phyloP scores from a whole-genome alignment of 768 basidiomycete species.

The Filobasidium wieringae region DNA sequence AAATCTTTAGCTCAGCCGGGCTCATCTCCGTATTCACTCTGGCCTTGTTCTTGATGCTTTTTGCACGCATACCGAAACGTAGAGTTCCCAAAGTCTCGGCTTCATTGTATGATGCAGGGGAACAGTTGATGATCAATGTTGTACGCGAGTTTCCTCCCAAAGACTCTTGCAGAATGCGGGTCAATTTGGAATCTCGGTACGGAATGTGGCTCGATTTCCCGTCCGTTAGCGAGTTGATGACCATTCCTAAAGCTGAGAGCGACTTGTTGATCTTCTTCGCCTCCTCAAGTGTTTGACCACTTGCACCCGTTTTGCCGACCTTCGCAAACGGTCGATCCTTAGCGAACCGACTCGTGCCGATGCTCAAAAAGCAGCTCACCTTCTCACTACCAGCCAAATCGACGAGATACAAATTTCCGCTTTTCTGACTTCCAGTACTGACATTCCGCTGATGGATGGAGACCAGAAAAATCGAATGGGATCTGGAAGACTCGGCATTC shows the following conservation, averaged over 20 bases:
- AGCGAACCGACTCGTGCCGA: constrained; percentile 5
- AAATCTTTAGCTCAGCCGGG: constrained; percentile 84
- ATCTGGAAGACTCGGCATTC: constrained; percentile 98
- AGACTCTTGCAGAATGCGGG: constrained; percentile 79
- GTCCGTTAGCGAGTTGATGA: constrained; percentile 96
- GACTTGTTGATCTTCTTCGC: constrained; percentile 99
- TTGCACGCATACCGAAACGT: constrained; percentile 99
- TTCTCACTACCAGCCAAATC: constrained; percentile 98
- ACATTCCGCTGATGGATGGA: constrained; percentile 94
- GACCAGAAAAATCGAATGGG: constrained; percentile 97
- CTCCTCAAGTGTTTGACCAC: constrained; percentile 95
- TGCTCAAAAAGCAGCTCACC: constrained; percentile 41
- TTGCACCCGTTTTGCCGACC: constrained; percentile 94
- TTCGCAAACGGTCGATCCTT: constrained; percentile 1
- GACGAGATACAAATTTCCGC: constrained; percentile 90
- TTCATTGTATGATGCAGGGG: constrained; percentile 94
- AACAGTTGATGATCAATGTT: constrained; percentile 94
- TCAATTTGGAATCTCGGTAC: constrained; percentile 97
- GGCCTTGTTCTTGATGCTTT: constrained; percentile 99
- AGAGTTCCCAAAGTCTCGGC: constrained; percentile 89
- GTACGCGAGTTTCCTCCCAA: constrained; percentile 46
- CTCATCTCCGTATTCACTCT: constrained; percentile 94
- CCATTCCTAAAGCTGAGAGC: constrained; percentile 93
- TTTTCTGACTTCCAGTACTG: constrained; percentile 89
- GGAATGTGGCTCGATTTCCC: constrained; percentile 95